Percentiles rank a stretch among this genome's conserved stretches.
Conservation (phyloP, 2,329 filamentous ascomycete species). For the Fusarium subtropicale region DNA sequence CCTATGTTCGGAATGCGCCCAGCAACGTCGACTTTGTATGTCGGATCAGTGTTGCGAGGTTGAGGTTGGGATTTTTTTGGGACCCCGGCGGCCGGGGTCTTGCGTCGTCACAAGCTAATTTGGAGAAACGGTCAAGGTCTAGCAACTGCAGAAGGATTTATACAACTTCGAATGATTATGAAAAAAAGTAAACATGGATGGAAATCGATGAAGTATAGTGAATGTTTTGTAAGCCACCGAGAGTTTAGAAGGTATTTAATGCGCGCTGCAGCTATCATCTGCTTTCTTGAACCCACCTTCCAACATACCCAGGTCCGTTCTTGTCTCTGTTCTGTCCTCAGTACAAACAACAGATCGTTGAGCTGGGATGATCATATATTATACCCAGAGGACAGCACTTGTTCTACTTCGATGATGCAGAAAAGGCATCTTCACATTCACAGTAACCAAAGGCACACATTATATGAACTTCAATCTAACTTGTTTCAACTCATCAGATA, state of each 20-base stretch:
- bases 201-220: not conserved
- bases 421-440: not conserved
- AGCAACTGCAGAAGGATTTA: not conserved
- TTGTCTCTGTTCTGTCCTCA: not conserved
- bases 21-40: not conserved
- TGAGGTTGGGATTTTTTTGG: constrained; percentile 30
- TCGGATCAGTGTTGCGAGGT: constrained; percentile 26
- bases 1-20: constrained; percentile 4
- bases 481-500: constrained; percentile 56
- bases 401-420: no score
- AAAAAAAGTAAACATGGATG: not conserved
- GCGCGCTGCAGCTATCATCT: not conserved
- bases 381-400: not conserved
- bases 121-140: not conserved
- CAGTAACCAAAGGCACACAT: not conserved
- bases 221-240: not conserved
- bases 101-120: constrained; percentile 39
- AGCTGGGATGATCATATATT: not conserved
- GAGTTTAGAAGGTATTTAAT: not conserved
- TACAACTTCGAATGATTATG: not conserved
- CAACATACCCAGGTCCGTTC: not conserved
- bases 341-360: not conserved
- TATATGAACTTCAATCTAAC: constrained; percentile 49
- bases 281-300: not conserved
- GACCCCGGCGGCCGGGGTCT: constrained; percentile 15